Evolutionary conservation across 805 yeast genomes (phyloP).

Genomic region (Danielia oregonensis): DNA sequence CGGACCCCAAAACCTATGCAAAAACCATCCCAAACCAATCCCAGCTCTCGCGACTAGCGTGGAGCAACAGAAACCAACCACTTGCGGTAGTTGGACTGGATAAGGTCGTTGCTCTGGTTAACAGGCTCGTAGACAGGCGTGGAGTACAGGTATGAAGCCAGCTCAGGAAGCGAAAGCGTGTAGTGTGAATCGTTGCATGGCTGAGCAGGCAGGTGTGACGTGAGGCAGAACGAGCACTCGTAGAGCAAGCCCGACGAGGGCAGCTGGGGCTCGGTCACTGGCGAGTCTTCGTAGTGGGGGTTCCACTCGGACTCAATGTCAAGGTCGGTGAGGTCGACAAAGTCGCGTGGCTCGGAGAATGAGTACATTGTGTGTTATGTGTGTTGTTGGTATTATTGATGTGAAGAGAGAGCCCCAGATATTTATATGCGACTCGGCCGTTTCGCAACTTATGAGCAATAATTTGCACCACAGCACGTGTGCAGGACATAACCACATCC

Average conservation of each 20-base stretch:
- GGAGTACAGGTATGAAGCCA: conserved; percentile 8
- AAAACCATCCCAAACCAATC: conserved; percentile 2
- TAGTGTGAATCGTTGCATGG: conserved; percentile 14
- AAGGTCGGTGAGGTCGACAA: conserved; percentile 16
- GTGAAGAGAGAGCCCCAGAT: neutral
- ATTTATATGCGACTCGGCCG: neutral
- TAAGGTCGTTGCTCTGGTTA: conserved; percentile 5
- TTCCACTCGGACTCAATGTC: conserved; percentile 20
- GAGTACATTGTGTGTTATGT: conserved; percentile 8
- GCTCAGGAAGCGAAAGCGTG: conserved; percentile 12
- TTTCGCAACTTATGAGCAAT: neutral
- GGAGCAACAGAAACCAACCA: conserved; percentile 20
- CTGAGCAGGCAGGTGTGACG: conserved; percentile 11
- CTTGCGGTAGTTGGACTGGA: conserved; percentile 19
- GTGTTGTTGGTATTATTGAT: neutral
- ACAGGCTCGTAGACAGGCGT: conserved; percentile 10
- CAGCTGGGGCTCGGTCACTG: conserved; percentile 7
- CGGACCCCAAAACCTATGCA: conserved; percentile 1
- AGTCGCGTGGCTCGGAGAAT: conserved; percentile 12
- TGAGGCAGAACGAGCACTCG: conserved; percentile 17
- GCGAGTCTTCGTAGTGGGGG: conserved; percentile 12
- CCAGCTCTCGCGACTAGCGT: conserved; percentile 2
- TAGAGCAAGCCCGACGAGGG: conserved; percentile 12
- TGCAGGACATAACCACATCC: neutral
- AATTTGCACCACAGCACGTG: neutral